Evolutionary conservation across 73 alveolate species (phyloP), one percentile per base, ranked within the genome.

Genomic region (Blepharisma japonicum): DNA sequence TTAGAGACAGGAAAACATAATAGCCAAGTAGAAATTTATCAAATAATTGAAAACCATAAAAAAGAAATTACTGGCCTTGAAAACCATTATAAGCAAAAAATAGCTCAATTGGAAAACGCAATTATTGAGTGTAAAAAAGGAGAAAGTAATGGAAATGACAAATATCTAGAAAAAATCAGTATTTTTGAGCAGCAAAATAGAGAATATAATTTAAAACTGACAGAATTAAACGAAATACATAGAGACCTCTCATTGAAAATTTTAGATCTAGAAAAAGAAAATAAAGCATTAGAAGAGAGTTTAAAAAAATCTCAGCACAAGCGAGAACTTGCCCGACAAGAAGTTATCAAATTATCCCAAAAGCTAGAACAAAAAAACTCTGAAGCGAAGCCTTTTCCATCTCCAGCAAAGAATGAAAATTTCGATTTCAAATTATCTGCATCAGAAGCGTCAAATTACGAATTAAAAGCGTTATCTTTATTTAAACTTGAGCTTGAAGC

Each of bases 321-420:
- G 47, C 38, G 74, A 20, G 74, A 61, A 61, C 74, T 61, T 14
- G 74, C 74, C 2, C 0, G 46, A 20, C 18, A 14, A 9, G 74
- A 61, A 61, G 23, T 61, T 0, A n/a, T 61, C 4, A 61, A 5
- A 5, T 25, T 61, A 14, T 14, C 74, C 4, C 74, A 61, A 61
- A 61, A 61, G 5, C 46, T 61, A 20, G 74, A 61, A 25, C 18
- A 8, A 32, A 32, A 32, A 32, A 32, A 32, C 42, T 32, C 42
- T 32, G 42, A 32, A 32, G 42, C 3, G 42, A 32, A 32, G 42
- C 3, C 42, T 32, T 1, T 53, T 0, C 23, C 23, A 20, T 14
- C n/a, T 53, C 67, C 67, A 1, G 4, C 23, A 53, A 11, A 11
- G n/a, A 8, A 14, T 20, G 74, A 61, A 61, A n/a, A n/a, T 5